Evolutionary conservation across 139 green algal genomes (phyloP).

Genomic region (Tetradesmus obliquus): DNA sequence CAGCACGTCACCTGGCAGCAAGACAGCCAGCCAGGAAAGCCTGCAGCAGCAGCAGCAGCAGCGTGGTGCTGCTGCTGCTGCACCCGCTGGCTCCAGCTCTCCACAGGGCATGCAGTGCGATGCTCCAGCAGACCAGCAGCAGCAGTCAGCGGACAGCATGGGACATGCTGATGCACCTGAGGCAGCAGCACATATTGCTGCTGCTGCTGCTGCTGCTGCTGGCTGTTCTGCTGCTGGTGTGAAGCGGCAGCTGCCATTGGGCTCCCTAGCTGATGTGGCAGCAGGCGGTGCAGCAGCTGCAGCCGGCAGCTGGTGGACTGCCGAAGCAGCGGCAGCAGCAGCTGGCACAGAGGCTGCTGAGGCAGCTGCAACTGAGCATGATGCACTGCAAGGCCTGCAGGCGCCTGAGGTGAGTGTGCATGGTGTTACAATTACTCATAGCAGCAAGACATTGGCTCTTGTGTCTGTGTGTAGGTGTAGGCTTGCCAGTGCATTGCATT

Average conservation of each 20-base stretch:
- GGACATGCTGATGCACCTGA: neutral
- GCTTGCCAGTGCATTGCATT: no score
- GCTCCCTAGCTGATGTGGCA: neutral
- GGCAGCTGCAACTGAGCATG: neutral
- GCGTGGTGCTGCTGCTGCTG: neutral
- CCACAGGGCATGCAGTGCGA: neutral
- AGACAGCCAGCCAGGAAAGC: neutral
- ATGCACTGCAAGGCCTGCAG: neutral
- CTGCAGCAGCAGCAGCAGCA: neutral
- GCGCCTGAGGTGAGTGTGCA: no score
- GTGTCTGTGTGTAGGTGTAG: no score
- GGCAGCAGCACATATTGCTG: neutral
- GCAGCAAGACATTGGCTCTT: no score
- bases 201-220: constrained; percentile 2
- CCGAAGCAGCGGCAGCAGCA: neutral
- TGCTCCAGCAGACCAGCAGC: neutral
- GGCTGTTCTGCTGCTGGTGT: neutral
- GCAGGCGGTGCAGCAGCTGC: neutral
- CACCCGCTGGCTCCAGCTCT: neutral
- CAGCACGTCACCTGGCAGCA: neutral
- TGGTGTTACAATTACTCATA: no score
- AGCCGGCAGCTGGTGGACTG: neutral
- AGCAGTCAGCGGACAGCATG: neutral
- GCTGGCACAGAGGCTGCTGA: neutral
- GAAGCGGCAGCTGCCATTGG: neutral